Evolutionary conservation across 1,284 basidiomycete genomes (phyloP).

Genomic region (Trametes hirsuta): DNA sequence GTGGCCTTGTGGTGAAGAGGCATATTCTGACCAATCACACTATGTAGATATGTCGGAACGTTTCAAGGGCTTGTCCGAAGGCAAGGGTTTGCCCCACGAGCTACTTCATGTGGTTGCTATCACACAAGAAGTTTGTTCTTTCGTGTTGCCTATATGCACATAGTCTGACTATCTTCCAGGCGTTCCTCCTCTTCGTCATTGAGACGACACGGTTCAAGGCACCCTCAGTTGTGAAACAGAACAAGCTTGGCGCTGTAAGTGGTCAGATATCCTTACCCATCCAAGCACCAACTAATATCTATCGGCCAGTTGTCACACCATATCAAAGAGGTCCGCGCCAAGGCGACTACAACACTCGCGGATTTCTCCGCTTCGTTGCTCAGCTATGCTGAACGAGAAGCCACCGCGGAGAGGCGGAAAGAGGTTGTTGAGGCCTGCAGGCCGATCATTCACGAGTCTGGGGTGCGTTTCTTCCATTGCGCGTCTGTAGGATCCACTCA

Average conservation of each 20-base stretch:
- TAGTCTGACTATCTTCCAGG: conserved; percentile 43
- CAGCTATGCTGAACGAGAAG: conserved; percentile 53
- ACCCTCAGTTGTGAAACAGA: conserved; percentile 64
- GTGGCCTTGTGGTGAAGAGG: neutral
- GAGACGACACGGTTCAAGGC: conserved; percentile 74
- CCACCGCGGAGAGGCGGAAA: conserved; percentile 54
- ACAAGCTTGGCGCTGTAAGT: conserved; percentile 67
- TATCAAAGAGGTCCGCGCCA: conserved; percentile 63
- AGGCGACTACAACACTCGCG: conserved; percentile 53
- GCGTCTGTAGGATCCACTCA: conserved; percentile 2
- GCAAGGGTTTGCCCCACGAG: conserved; percentile 49
- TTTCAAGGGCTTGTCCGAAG: conserved; percentile 48
- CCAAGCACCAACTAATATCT: conserved; percentile 1
- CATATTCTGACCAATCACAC: neutral
- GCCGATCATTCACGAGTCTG: conserved; percentile 39
- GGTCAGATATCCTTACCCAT: conserved; percentile 27
- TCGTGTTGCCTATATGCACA: neutral
- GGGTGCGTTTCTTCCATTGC: conserved; percentile 40
- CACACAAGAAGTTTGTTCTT: conserved; percentile 66
- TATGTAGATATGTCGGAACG: conserved; percentile 54
- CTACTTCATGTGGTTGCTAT: conserved; percentile 70
- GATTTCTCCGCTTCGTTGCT: conserved; percentile 57
- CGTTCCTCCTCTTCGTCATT: conserved; percentile 64
- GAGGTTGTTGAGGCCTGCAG: conserved; percentile 55
- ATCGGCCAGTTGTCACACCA: conserved; percentile 60